Base-by-base conservation (phyloP, 129 eudicot species). In the Scalesia atractyloides region DNA sequence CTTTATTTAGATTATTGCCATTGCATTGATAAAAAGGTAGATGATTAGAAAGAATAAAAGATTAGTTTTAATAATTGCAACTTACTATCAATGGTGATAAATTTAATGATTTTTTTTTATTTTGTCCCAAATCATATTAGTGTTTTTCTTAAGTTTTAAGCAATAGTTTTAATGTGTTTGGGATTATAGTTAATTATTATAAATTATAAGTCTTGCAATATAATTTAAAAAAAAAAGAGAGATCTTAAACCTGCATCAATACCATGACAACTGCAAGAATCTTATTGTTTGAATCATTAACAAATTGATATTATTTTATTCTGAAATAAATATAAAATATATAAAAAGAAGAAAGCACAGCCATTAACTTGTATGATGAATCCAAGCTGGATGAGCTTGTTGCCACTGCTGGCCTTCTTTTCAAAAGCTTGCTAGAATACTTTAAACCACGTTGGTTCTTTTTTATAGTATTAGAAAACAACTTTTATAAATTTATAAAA, bases 361-460 rank as follows among this genome's bases (percentile, higher is more conserved):
- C 70, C 70, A 77, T 24, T 2, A 54, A 51, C 67, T 70, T 70
- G 73, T 64, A 52, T 70, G 72, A 49, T 43, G 73, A 39, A 43
- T 64, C 82, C 77, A 63, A 63, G 82, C 77, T 71, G 82, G 82
- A 53, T 19, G 46, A 53, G 51, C 14, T 36, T 63, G 49, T 22
- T 63, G 68, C 49, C 67, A 34, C 12, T 72, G 67, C 67, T 70
- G 72, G 58, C 50, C 51, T 71, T 63, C 73, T 78, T 78, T 78
- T 51, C 60, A 43, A 71, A 78, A 78, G 59, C 51, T 63, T 71
- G 41, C 39, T 63, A 43, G 52, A 74, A 34, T 63, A 51, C 36
- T 78, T 54, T 16, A 75, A 65, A 2, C 49, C 20, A 17, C 9
- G 11, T 53, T 43, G 17, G 7, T 16, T 75, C 13, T 36, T 8